These are phyloP conservation scores for Nicotiana knightiana DNA, from an alignment of 257 asterid genomes.

Conservation along the genomic window DNA sequence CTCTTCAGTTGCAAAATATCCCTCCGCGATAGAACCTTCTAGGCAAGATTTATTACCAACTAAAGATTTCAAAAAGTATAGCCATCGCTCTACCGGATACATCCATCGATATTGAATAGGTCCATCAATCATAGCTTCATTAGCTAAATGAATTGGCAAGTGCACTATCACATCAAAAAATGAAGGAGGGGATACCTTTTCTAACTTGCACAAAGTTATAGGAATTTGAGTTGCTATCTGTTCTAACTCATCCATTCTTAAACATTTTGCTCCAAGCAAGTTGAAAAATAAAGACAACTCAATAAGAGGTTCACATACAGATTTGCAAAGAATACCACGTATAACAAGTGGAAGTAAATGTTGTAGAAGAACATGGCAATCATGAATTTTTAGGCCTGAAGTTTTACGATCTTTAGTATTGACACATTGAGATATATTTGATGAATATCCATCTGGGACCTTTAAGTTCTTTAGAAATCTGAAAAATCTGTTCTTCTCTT, in stretches of 20 bases:
- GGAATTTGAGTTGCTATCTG: neutral
- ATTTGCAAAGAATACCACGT: neutral
- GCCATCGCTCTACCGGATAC: neutral
- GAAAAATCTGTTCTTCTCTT: neutral
- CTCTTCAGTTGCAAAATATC: no score
- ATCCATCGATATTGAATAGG: neutral
- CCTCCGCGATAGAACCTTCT: no score
- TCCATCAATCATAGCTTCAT: neutral
- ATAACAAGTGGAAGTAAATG: neutral
- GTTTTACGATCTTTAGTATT: no score
- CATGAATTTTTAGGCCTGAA: neutral
- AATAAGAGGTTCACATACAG: neutral
- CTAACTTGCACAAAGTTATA: neutral
- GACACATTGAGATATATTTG: neutral
- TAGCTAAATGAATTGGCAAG: neutral
- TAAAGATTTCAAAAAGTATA: no score
- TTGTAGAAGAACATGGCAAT: no score
- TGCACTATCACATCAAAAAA: neutral
- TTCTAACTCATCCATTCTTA: neutral
- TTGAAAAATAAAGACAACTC: neutral
- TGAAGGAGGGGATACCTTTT: neutral
- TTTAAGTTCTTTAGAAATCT: neutral
- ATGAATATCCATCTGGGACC: neutral
- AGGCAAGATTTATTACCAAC: neutral
- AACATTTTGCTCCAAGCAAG: neutral